Evolutionary conservation across 2,329 filamentous ascomycete species (phyloP).

Genomic region (Phyllosticta citrichinensis): DNA sequence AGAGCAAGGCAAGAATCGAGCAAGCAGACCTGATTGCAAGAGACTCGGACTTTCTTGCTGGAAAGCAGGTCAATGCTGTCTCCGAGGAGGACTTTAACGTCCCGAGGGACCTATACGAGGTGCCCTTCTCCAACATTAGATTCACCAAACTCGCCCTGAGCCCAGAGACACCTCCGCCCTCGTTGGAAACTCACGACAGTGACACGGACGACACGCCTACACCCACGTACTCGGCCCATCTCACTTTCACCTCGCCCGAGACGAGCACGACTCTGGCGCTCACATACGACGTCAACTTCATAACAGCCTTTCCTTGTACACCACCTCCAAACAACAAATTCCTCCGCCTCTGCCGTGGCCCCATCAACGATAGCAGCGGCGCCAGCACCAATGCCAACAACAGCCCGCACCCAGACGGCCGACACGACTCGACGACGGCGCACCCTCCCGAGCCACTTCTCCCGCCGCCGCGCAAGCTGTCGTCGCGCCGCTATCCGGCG

Average conservation of each 20-base stretch:
- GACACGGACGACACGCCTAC: constrained; percentile 13
- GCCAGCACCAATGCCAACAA: constrained; percentile 18
- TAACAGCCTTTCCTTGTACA: constrained; percentile 45
- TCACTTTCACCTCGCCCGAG: constrained; percentile 23
- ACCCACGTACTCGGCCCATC: constrained; percentile 17
- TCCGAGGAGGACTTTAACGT: constrained; percentile 28
- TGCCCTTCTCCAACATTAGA: background rate
- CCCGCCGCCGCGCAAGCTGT: constrained; percentile 15
- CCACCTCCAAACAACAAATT: constrained; percentile 15
- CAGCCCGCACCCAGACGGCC: constrained; percentile 11
- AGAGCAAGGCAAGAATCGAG: constrained; percentile 29
- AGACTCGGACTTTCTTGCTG: constrained; percentile 16
- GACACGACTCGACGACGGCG: constrained; percentile 5
- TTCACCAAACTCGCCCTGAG: constrained; percentile 1
- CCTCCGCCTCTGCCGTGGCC: constrained; percentile 21
- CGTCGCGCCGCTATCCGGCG: constrained; percentile 15
- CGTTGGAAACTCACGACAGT: background rate
- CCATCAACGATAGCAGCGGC: constrained; percentile 25
- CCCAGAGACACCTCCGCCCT: background rate
- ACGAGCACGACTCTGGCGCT: constrained; percentile 26
- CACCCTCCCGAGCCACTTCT: background rate
- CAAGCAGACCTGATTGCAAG: constrained; percentile 20
- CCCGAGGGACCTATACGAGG: constrained; percentile 21
- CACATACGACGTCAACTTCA: constrained; percentile 42
- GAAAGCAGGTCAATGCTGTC: constrained; percentile 10